Percentiles rank a stretch among this genome's conserved stretches.
These are phyloP conservation scores for Ascochyta rabiei DNA, from an alignment of 2,329 filamentous ascomycete species.

Conservation along the genomic window DNA sequence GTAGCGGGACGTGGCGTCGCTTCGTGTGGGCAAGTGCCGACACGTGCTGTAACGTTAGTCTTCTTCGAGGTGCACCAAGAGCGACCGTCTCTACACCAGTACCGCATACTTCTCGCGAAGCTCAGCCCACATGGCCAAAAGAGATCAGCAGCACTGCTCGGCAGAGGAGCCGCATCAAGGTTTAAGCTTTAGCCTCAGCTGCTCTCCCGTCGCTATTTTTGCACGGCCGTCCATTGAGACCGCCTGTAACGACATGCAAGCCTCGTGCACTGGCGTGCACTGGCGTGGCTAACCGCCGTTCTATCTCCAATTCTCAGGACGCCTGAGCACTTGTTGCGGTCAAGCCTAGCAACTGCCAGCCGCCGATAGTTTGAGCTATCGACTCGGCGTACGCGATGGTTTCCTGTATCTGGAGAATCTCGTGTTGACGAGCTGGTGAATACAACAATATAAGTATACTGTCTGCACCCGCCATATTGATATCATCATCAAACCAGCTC, in stretches of 20 bases:
- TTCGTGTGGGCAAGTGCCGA: neutral
- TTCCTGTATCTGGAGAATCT: slow-evolving; percentile 2
- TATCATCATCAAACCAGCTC: slow-evolving; percentile 18
- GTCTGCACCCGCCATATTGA: slow-evolving; percentile 12
- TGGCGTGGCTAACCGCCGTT: slow-evolving; percentile 15
- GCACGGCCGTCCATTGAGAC: slow-evolving; percentile 10
- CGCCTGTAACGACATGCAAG: slow-evolving; percentile 11
- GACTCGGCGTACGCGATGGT: slow-evolving; percentile 16
- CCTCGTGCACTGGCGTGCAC: slow-evolving; percentile 22
- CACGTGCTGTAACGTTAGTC: neutral
- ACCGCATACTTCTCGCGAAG: slow-evolving; percentile 2
- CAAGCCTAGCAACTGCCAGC: slow-evolving; percentile 9
- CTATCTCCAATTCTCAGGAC: slow-evolving; percentile 10
- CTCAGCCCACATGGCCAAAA: slow-evolving; percentile 10
- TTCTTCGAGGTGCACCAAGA: neutral
- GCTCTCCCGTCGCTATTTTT: slow-evolving; percentile 27
- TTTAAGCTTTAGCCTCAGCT: slow-evolving; percentile 24
- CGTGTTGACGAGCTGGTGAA: neutral
- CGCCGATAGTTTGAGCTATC: slow-evolving; percentile 10
- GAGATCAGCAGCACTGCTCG: slow-evolving; percentile 4
- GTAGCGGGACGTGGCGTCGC: slow-evolving; percentile 9
- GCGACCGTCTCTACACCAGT: slow-evolving; percentile 1
- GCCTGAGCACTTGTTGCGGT: slow-evolving; percentile 6
- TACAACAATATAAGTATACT: slow-evolving; percentile 20
- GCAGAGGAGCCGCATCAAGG: slow-evolving; percentile 13